Evolutionary conservation across 2,329 filamentous ascomycete species (phyloP), one percentile per base, ranked within the genome.

Genomic region (Colletotrichum higginsianum): DNA sequence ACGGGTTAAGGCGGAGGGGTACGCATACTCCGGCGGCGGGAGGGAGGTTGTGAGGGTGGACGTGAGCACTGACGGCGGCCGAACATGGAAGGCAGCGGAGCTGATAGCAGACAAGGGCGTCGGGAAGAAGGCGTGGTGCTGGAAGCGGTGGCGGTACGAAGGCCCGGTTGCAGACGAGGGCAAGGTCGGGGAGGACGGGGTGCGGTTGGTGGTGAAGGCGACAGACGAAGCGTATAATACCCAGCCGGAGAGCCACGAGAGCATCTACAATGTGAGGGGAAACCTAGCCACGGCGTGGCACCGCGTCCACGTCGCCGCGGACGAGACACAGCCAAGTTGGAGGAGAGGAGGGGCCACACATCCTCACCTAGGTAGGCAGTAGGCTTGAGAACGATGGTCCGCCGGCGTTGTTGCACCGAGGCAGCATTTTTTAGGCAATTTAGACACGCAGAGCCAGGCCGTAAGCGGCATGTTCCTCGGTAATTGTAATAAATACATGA

Each of bases 1-100:
- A 13, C 49, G 42, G 26, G 50, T 64, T n/a, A 42, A 15, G 38
- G 73, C 86, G 13, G 81, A 84, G 70, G 86, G 87, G 1, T 88
- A 86, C 76, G 86, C 86, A 0, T 87, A 86, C 73, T 84, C 83
- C 35, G 86, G 86, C 8, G 86, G 86, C n/a, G 86, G 86, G 1
- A 80, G 84, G 46, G 82, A 82, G 76, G 84, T 87, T 44, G 82
- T 86, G 67, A 82, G 86, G 8, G 86, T 89, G 9, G 86, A 88
- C 67, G 78, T 88, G 42, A 85, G 82, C 63, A 79, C 83, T 7
- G 86, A 88, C 72, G 84, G 83, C 3, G 86, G 86, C 8, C 78
- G 80, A 50, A 83, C 81, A 7, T 88, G 86, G 86, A 82, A 83
- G 71, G 83, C 86, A 72, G 86, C 86, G 38, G 76, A 79, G 26